Evolutionary conservation across 2,329 filamentous ascomycete genomes (phyloP).

Genomic region (Talaromyces sp.): DNA sequence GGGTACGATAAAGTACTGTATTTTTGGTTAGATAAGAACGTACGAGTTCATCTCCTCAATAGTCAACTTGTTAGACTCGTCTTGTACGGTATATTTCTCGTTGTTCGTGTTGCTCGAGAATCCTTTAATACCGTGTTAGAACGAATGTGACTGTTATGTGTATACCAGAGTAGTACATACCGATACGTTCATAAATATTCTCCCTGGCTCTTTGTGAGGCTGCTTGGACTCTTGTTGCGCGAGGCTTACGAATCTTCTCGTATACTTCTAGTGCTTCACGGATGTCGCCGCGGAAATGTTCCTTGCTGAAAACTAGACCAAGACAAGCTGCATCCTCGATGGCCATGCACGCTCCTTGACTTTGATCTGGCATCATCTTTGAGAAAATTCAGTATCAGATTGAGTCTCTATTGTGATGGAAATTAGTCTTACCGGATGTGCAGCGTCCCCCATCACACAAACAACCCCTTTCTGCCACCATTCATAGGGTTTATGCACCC

Average conservation of each 20-base stretch:
- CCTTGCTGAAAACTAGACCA: constrained; percentile 57
- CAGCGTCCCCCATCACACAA: constrained; percentile 64
- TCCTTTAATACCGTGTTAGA: background rate
- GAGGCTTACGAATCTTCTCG: constrained; percentile 52
- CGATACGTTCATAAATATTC: constrained; percentile 63
- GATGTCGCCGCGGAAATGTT: constrained; percentile 50
- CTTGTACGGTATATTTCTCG: constrained; percentile 59
- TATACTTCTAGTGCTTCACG: constrained; percentile 50
- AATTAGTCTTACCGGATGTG: constrained; percentile 47
- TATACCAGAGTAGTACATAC: constrained; percentile 28
- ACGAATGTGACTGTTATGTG: background rate
- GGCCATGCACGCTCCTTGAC: constrained; percentile 66
- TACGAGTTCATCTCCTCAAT: constrained; percentile 68
- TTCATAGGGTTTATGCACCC: constrained; percentile 52
- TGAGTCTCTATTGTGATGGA: background rate
- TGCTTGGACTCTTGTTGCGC: constrained; percentile 56
- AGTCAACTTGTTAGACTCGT: constrained; percentile 60
- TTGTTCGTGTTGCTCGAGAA: constrained; percentile 61
- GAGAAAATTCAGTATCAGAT: background rate
- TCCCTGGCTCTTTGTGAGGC: constrained; percentile 57
- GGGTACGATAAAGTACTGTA: background rate
- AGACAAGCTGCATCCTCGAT: constrained; percentile 64
- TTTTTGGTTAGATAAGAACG: constrained; percentile 28
- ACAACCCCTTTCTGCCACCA: constrained; percentile 52
- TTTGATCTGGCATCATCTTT: constrained; percentile 65